A percentile compares a stretch with the other conserved stretches of the same genome.
Evolutionary conservation across 768 basidiomycete species (phyloP).

Genomic region (Rhizopogon sp.): DNA sequence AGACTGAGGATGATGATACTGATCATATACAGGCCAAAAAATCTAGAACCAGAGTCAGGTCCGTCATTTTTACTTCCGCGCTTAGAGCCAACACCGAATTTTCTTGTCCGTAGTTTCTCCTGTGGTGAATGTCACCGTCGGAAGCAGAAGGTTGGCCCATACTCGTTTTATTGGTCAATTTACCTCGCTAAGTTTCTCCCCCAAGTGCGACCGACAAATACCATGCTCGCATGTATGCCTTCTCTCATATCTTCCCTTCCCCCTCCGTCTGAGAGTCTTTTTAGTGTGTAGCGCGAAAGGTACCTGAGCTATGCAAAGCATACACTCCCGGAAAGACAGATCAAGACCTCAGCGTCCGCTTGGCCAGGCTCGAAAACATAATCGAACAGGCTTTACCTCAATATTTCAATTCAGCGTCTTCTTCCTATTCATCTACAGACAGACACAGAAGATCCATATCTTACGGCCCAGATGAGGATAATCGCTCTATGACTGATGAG

Average conservation of each 20-base stretch:
- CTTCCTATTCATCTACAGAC: slow-evolving; percentile 27
- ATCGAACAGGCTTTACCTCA: slow-evolving; percentile 78
- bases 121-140: slow-evolving; percentile 86
- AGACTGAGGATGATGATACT: slow-evolving; percentile 55
- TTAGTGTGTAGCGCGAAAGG: slow-evolving; percentile 80
- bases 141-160: slow-evolving; percentile 68
- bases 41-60: slow-evolving; percentile 72
- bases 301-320: slow-evolving; percentile 82
- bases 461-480: slow-evolving; percentile 55
- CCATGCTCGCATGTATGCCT: slow-evolving; percentile 75
- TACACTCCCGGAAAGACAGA: slow-evolving; percentile 86
- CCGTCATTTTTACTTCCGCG: slow-evolving; percentile 13
- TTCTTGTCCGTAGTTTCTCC: slow-evolving; percentile 51
- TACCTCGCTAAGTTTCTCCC: slow-evolving; percentile 12
- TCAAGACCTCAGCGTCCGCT: slow-evolving; percentile 70
- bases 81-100: slow-evolving; percentile 2
- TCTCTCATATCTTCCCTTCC: not conserved
- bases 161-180: slow-evolving; percentile 11
- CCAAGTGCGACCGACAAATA: slow-evolving; percentile 77
- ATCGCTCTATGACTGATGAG: slow-evolving; percentile 68
- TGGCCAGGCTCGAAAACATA: slow-evolving; percentile 76
- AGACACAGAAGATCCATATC: slow-evolving; percentile 44
- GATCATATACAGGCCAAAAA: slow-evolving; percentile 51
- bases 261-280: slow-evolving; percentile 13
- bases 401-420: slow-evolving; percentile 44